Evolutionary conservation across 148 eudicot genomes (phyloP).

Genomic region (Simmondsia chinensis): DNA sequence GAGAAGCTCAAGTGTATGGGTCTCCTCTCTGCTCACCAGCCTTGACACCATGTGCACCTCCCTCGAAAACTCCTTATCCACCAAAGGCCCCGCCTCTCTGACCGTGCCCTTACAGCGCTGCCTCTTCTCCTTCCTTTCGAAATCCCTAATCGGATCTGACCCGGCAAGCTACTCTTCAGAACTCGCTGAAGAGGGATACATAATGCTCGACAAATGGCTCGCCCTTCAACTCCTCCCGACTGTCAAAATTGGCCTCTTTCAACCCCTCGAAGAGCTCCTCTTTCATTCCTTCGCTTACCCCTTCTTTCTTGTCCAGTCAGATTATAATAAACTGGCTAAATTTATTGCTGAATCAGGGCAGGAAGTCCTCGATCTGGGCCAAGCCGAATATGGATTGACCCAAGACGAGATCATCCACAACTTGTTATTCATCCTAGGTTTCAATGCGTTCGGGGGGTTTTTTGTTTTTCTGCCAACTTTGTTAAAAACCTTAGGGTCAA

Average conservation of each 20-base stretch:
- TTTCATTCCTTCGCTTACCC: constrained; percentile 79
- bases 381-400: constrained; percentile 46
- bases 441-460: constrained; percentile 82
- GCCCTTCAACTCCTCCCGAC: constrained; percentile 70
- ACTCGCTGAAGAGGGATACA: constrained; percentile 36
- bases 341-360: constrained; percentile 47
- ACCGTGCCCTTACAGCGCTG: constrained; percentile 46
- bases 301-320: constrained; percentile 48
- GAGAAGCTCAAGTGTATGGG: constrained; percentile 64
- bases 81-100: constrained; percentile 22
- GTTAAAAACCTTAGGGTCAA: constrained; percentile 23
- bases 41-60: constrained; percentile 72
- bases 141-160: constrained; percentile 49
- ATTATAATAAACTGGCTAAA: constrained; percentile 43
- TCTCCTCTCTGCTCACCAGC: constrained; percentile 37
- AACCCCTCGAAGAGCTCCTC: constrained; percentile 75
- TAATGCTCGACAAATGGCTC: constrained; percentile 61
- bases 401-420: constrained; percentile 55
- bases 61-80: constrained; percentile 41
- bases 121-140: constrained; percentile 54
- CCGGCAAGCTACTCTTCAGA: constrained; percentile 39
- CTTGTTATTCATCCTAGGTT: constrained; percentile 60
- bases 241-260: constrained; percentile 26
- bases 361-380: constrained; percentile 33
- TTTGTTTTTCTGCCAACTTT: constrained; percentile 36